These are phyloP conservation scores for Daldinia eschscholtzii DNA, from an alignment of 2,329 filamentous ascomycete genomes.

Conservation along the genomic window DNA sequence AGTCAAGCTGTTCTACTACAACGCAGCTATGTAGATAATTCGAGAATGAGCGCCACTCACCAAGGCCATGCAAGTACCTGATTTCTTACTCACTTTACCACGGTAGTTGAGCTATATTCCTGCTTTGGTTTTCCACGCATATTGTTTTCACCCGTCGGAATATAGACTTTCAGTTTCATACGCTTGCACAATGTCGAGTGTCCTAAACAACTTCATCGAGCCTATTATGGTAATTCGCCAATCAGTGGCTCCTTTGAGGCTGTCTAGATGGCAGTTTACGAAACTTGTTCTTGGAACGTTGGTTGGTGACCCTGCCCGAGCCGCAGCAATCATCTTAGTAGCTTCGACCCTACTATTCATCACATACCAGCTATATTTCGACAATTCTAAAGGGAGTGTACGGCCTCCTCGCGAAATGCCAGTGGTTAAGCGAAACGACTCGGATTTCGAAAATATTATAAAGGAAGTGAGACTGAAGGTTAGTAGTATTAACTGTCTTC, in stretches of 20 bases:
- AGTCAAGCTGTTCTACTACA: not conserved
- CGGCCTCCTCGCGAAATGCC: not conserved
- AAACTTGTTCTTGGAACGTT: not conserved
- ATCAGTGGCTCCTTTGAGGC: not conserved
- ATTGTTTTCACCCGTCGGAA: not conserved
- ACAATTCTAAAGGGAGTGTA: not conserved
- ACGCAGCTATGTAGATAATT: not conserved
- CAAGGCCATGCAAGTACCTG: not conserved
- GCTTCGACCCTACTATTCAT: not conserved
- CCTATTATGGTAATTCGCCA: not conserved
- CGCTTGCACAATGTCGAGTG: not conserved
- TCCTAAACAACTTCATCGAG: not conserved
- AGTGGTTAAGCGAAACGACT: not conserved
- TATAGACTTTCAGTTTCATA: not conserved
- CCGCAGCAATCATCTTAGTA: not conserved
- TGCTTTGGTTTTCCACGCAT: not conserved
- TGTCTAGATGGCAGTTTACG: not conserved
- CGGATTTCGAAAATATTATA: not conserved
- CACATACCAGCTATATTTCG: not conserved
- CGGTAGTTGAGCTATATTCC: not conserved
- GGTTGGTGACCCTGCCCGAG: not conserved
- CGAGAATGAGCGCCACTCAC: too few relatives aligned
- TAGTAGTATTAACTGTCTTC: not conserved
- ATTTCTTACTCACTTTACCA: not conserved
- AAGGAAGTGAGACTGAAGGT: not conserved